Base-by-base conservation (phyloP, 495 filamentous ascomycete genomes). In the Letharia lupina region DNA sequence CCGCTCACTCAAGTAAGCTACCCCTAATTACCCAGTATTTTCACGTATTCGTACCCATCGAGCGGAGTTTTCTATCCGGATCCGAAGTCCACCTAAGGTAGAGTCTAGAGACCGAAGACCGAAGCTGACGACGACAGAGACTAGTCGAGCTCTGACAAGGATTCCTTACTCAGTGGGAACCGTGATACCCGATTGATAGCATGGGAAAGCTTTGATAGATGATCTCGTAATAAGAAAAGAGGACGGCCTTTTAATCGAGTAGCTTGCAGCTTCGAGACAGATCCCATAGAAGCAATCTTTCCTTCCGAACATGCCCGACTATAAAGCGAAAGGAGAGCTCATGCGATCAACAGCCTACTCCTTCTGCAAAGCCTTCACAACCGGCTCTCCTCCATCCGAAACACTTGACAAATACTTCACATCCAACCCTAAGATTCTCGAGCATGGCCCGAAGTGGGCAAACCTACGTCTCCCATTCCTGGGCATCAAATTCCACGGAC, bases 371-470 rank as follows among this genome's bases (percentile, higher is more conserved):
- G 71, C 71, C 33, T 76, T 77, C 65, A 41, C 69, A 33, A 20
- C 67, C 28, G 61, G 63, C 10, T 42, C 63, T 8, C 41, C 73
- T 39, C 71, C 75, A 3, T 28, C 62, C 5, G 64, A 73, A 41
- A 73, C 68, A 1, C 69, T 76, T 20, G 58, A 69, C 44, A 64
- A 69, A 11, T 69, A 61, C 69, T 75, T 76, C 62, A 67, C 62
- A 12, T 13, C 64, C 11, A 60, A 45, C 39, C 74, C 77, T 12
- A 68, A 52, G 18, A 79, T 78, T 45, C 72, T 71, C 3, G 75
- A 79, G 59, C 75, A 79, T 54, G 77, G 77, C 10, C 77, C 77
- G 1, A 31, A 56, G 44, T 77, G 73, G 75, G 75, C 76, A 12
- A 65, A 10, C 31, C 20, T 60, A 8, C 71, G 72, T 16, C 72